Evolutionary conservation across 139 green algal species (phyloP), one percentile per base, ranked within the genome.

Genomic region (Monoraphidium neglectum): DNA sequence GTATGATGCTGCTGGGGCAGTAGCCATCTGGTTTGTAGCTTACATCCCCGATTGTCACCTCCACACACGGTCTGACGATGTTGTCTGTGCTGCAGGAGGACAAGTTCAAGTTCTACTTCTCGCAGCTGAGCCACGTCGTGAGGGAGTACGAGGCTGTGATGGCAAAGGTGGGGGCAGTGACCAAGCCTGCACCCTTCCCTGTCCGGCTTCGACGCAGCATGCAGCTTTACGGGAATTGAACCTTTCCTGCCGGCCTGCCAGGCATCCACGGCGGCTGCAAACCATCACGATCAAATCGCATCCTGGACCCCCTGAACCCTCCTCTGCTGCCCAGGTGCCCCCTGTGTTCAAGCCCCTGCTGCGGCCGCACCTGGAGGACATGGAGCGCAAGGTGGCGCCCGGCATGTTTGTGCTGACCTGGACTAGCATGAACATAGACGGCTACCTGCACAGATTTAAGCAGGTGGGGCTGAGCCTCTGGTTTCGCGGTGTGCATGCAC

Each of bases 341-440:
- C 61, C 86, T 26, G 86, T 92, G 32, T 88, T 92, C 66, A 90
- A 91, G 68, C 88, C 89, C 16, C 87, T 98, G 81, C 83, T 98
- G 83, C 80, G 82, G 65, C 91, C 90, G 6, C 93, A 97, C 84
- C 76, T 97, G 57, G 91, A 93, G 51, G 90, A 97, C 82, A 86
- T 98, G 81, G 91, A 95, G 79, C 80, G 86, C 46, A 95, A 95
- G 87, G 88, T 97, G 32, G 80, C 87, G 70, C 94, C 93, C 10
- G 94, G 94, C 51, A 90, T 95, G 68, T 87, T 85, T 47, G 80
- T 93, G 36, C 83, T 98, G 5, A 94, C 86, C 26, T 98, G 94
- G 94, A 94, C 90, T 4, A 92, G 80, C 67, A 92, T 97, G 85
- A 97, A 97, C 86, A 95, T 98, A 59, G 94, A 97, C 67, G 93